These are phyloP conservation scores for Pleurozium schreberi DNA, from an alignment of 225 moss, liverwort and hornwort genomes.

Conservation along the genomic window DNA sequence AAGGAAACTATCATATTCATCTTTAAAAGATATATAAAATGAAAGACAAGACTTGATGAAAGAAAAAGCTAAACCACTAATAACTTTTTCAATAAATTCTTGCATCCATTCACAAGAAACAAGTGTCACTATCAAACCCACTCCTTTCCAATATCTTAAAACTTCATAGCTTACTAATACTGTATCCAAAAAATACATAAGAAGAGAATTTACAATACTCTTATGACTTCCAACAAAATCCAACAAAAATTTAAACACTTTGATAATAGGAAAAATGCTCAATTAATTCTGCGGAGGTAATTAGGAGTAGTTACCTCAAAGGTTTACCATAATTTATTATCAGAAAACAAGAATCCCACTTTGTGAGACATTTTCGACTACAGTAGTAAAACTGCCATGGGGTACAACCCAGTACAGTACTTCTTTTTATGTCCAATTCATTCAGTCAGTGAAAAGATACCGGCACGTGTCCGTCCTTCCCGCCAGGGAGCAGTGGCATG, in stretches of 20 bases:
- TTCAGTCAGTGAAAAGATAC: not conserved
- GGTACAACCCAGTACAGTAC: not conserved
- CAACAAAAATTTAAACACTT: not conserved
- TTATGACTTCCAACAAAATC: not conserved
- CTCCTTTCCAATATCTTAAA: accelerated
- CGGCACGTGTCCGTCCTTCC: not conserved
- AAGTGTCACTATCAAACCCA: not conserved
- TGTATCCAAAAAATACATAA: not conserved
- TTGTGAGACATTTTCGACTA: not conserved
- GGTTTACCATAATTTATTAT: not conserved
- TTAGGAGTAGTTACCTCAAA: not conserved
- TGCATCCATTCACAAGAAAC: not conserved
- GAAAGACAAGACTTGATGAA: not conserved
- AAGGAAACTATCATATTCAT: not conserved
- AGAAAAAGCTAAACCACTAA: not conserved
- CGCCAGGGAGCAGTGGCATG: not conserved
- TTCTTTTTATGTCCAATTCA: not conserved
- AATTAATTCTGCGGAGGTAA: not conserved
- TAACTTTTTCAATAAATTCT: not conserved
- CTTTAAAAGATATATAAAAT: not conserved
- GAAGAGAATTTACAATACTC: too few species aligned
- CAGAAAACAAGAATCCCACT: not conserved
- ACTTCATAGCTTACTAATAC: not conserved
- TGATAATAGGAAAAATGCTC: not conserved
- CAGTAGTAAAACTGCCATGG: not conserved